Base-by-base conservation (phyloP, 192 early-diverging fungal species). In the Backusella morwellensis region DNA sequence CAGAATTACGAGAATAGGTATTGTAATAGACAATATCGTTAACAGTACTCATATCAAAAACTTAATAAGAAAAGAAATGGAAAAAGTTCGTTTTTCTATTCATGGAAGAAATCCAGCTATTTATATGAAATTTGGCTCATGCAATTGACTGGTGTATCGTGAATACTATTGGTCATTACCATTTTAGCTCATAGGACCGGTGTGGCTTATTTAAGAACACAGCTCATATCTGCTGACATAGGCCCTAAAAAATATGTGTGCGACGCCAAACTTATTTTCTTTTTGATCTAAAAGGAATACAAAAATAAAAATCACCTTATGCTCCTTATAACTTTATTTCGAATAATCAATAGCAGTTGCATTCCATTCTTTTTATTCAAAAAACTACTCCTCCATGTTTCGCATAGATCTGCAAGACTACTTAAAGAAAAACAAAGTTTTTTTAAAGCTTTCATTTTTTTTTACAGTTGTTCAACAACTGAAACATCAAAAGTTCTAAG, bases 101-200 rank as follows among this genome's bases (percentile, higher is more conserved):
- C 23, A 63, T 6, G 3, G 11, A 63, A 63, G 56, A 63, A 29
- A 12, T 26, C 23, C 12, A 14, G 23, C 56, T 63, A 63, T 63
- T 63, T 63, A 63, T 63, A 63, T 63, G 26, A 63, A 63, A 12
- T 29, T 29, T 63, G 29, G 23, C 23, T 63, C 23, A 63, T 63
- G 56, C 56, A 26, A 23, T 63, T 63, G 56, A 63, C 23, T 29
- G 12, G 56, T 63, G 56, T 14, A 29, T 63, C 56, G 8, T 4
- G 11, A 63, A 29, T 29, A 3, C 56, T 4, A 63, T 63, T 63
- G 56, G 56, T 29, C n/a, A 63, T 23, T 72, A 9, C 70, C 29
- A 72, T 72, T 72, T 72, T 72, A 47, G 42, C 42, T 41, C 12
- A 50, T 72, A 72, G 21, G 12, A 29, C 70, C 70, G 70, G 50